Conservation (phyloP, 2,329 filamentous ascomycete genomes). For the Neonectria hederae region DNA sequence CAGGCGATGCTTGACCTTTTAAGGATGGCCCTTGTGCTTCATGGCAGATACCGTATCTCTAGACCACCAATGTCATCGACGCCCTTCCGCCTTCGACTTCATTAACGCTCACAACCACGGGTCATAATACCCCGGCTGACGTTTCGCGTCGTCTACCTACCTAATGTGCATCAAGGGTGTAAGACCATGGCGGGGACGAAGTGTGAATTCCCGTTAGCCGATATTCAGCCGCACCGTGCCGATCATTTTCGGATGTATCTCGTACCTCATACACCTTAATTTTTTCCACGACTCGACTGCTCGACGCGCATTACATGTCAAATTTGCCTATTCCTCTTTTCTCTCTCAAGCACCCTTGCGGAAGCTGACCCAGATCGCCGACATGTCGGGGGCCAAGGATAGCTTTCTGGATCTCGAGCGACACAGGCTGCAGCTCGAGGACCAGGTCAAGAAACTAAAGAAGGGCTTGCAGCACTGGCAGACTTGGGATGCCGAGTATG, state of each 20-base stretch:
- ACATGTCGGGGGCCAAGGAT: conserved; percentile 56
- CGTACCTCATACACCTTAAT: conserved; percentile 2
- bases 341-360: conserved; percentile 15
- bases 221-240: conserved; percentile 33
- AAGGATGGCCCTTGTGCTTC: background rate
- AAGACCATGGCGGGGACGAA: background rate
- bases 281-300: conserved; percentile 6
- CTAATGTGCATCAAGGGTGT: background rate
- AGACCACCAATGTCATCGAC: conserved; percentile 18
- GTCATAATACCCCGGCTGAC: background rate
- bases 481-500: conserved; percentile 91
- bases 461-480: conserved; percentile 88
- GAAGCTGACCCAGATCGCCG: conserved; percentile 26
- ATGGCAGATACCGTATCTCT: background rate
- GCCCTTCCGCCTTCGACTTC: conserved; percentile 7
- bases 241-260: background rate
- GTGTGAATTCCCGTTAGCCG: conserved; percentile 35
- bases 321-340: conserved; percentile 19
- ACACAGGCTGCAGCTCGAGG: conserved; percentile 79
- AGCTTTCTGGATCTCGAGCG: conserved; percentile 76
- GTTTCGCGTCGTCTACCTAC: background rate
- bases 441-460: conserved; percentile 74
- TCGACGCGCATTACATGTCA: conserved; percentile 20
- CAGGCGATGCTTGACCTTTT: background rate
- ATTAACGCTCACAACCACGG: background rate